Evolutionary conservation across 2,329 filamentous ascomycete genomes (phyloP).

Genomic region (Zelopaecilomyces penicillatus): DNA sequence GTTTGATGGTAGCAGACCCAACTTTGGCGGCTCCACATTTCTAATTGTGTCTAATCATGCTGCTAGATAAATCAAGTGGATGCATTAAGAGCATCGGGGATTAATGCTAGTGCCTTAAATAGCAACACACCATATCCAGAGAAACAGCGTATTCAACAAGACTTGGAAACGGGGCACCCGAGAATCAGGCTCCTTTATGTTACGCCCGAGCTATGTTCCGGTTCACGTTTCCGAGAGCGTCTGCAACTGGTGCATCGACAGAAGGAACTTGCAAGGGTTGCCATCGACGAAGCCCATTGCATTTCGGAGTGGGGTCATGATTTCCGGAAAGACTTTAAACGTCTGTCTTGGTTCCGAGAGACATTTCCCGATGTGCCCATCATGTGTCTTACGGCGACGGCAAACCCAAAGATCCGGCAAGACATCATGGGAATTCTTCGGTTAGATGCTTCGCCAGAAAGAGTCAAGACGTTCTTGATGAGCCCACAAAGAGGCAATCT

Average conservation of each 20-base stretch:
- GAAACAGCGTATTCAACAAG: slow-evolving; percentile 61
- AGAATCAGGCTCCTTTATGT: slow-evolving; percentile 80
- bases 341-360: slow-evolving; percentile 75
- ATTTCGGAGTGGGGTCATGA: slow-evolving; percentile 98
- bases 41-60: not conserved
- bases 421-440: slow-evolving; percentile 73
- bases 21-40: slow-evolving; percentile 1
- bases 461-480: slow-evolving; percentile 70
- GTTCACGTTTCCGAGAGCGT: slow-evolving; percentile 66
- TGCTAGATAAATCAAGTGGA: slow-evolving; percentile 85
- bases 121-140: slow-evolving; percentile 63
- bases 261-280: slow-evolving; percentile 76
- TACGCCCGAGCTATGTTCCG: slow-evolving; percentile 80
- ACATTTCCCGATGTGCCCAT: slow-evolving; percentile 80
- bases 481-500: slow-evolving; percentile 77
- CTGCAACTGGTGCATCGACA: slow-evolving; percentile 69
- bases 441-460: slow-evolving; percentile 49
- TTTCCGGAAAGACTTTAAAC: slow-evolving; percentile 87
- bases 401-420: slow-evolving; percentile 69
- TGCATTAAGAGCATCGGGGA: slow-evolving; percentile 62
- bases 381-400: slow-evolving; percentile 88
- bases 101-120: slow-evolving; percentile 80
- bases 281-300: slow-evolving; percentile 91
- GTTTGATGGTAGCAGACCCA: slow-evolving; percentile 60
- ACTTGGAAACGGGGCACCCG: slow-evolving; percentile 83